Evolutionary conservation across 1,284 basidiomycete species (phyloP), one percentile per base, ranked within the genome.

Genomic region (Amylostereum areolatum): DNA sequence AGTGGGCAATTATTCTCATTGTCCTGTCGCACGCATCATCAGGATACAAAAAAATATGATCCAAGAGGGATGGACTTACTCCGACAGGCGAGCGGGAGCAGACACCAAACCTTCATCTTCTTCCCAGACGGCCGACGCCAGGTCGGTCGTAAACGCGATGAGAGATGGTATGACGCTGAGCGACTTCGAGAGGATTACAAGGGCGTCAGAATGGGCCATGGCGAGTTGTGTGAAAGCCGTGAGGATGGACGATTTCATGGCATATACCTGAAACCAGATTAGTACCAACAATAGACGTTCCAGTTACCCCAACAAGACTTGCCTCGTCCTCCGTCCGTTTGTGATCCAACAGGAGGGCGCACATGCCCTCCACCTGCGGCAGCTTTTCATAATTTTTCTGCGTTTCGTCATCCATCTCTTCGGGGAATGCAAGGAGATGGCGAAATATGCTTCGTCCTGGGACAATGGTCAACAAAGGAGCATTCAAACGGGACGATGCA

Each of bases 71-170:
- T 31, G 44, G 28, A 32, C 69, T 49, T 56, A 83, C 82, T 66
- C 65, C 18, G 65, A 58, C 32, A 69, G 59, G 30, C 57, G 61
- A 44, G 63, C 59, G 1, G 71, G 55, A n/a, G 73, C 67, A n/a
- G 59, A 56, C 40, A 72, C 62, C 11, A 78, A 57, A n/a, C 53
- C 56, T 41, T 73, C 71, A 45, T 80, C 74, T 43, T 84, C 83
- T 58, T 87, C 83, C 83, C 83, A 89, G 9, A 89, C 62, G 0
- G 75, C 70, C 1, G 69, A 69, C 0, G 77, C 71, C 37, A 83
- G 63, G 31, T 75, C 68, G 41, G 72, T 70, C 4, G 85, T 66
- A 53, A 76, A 80, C 32, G 74, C 57, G 10, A 86, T 68, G 25
- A 89, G 62, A 1, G 83, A 80, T 1, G 83, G 85, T 43, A 88